Conservation (phyloP, 306 rosid genomes). For the cucumber (Cucumis sativus) region DNA sequence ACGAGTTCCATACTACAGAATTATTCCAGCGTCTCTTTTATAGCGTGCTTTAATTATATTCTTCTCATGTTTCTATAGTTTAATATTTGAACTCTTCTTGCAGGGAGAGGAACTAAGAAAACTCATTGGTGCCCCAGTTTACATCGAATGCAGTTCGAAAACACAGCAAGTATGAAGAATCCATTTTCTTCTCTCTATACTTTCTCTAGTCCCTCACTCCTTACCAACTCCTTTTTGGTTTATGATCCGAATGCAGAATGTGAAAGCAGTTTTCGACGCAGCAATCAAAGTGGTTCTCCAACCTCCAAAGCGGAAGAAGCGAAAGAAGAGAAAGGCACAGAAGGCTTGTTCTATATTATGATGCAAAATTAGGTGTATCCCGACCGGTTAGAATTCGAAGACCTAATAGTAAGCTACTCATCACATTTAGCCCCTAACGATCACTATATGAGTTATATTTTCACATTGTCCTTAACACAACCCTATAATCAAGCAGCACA, state of each 20-base stretch:
- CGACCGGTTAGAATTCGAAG: neutral
- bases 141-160: conserved; percentile 93
- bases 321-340: conserved; percentile 66
- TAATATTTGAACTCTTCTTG: conserved; percentile 9
- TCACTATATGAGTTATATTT: neutral
- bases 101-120: conserved; percentile 91
- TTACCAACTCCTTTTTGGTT: neutral
- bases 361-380: conserved; percentile 10
- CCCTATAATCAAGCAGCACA: neutral
- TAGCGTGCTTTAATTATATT: neutral
- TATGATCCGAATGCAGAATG: conserved; percentile 46
- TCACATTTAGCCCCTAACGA: conserved; percentile 4
- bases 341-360: conserved; percentile 74
- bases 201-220: neutral
- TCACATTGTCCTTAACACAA: neutral
- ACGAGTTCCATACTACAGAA: neutral
- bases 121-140: conserved; percentile 73
- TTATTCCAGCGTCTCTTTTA: neutral
- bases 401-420: neutral
- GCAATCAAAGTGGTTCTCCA: conserved; percentile 94
- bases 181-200: conserved; percentile 8
- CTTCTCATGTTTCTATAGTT: neutral
- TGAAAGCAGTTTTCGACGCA: conserved; percentile 88
- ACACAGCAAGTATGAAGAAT: conserved; percentile 67
- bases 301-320: conserved; percentile 80